A percentile compares a stretch with the other conserved stretches of the same genome.
These are phyloP conservation scores for Heracleum sosnowskyi DNA, from an alignment of 129 eudicot genomes.

Conservation along the genomic window DNA sequence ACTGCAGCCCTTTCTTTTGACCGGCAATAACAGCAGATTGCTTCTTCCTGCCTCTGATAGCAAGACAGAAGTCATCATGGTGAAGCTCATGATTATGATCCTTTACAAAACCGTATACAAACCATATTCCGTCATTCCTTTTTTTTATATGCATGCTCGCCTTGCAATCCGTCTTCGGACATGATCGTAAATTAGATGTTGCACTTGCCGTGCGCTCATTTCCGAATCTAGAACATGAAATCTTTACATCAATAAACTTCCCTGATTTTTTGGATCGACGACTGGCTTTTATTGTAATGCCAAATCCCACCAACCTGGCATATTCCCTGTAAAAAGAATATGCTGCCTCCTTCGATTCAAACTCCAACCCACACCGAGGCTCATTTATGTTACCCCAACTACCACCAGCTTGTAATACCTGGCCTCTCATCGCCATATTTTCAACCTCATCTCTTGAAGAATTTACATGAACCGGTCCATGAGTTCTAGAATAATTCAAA, in stretches of 20 bases:
- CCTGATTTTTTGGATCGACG: constrained; percentile 34
- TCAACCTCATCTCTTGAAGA: not conserved
- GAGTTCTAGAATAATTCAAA: not conserved
- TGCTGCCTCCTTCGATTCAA: constrained; percentile 35
- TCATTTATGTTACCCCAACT: not conserved
- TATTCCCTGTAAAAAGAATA: constrained; percentile 34
- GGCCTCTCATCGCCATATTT: not conserved
- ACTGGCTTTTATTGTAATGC: constrained; percentile 34
- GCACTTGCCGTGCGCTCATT: constrained; percentile 19
- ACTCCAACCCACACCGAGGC: constrained; percentile 32
- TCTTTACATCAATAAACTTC: constrained; percentile 30
- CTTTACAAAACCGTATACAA: constrained; percentile 23
- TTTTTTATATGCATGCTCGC: constrained; percentile 36
- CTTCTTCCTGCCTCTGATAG: constrained; percentile 22
- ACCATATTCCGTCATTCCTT: constrained; percentile 27
- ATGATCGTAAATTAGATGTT: constrained; percentile 17
- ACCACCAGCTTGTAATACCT: not conserved
- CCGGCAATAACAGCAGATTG: not conserved
- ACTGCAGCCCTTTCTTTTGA: constrained; percentile 27
- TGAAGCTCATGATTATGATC: constrained; percentile 38
- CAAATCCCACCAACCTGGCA: constrained; percentile 34
- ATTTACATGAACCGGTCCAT: not conserved
- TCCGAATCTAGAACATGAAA: constrained; percentile 38
- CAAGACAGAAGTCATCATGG: constrained; percentile 22
- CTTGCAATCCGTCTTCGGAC: constrained; percentile 34